Evolutionary conservation across 2,329 filamentous ascomycete species (phyloP).

Genomic region (Pseudocercospora vitis): DNA sequence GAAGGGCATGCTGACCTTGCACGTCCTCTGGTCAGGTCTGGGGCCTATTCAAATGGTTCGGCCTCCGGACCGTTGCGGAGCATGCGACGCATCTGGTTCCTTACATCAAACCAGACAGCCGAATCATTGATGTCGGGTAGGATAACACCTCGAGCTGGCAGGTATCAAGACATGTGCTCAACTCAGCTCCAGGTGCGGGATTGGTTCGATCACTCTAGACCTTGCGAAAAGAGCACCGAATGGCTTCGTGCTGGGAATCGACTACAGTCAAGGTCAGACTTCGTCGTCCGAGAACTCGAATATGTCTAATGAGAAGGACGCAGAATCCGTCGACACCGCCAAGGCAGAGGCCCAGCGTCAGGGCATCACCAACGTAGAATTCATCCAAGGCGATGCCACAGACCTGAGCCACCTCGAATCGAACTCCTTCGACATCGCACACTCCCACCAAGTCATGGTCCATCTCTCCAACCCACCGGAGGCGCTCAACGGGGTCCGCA

Average conservation of each 20-base stretch:
- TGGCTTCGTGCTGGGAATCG: slow-evolving; percentile 43
- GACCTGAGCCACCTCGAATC: slow-evolving; percentile 4
- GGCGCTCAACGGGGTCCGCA: slow-evolving; percentile 54
- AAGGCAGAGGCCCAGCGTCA: slow-evolving; percentile 7
- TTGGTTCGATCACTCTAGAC: slow-evolving; percentile 46
- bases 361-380: slow-evolving; percentile 17
- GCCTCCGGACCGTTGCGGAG: slow-evolving; percentile 45
- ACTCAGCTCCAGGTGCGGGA: slow-evolving; percentile 36
- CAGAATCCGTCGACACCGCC: slow-evolving; percentile 14
- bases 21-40: neutral
- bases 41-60: slow-evolving; percentile 2
- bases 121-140: slow-evolving; percentile 45
- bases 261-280: slow-evolving; percentile 33
- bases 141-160: neutral
- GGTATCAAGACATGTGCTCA: neutral
- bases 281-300: too few species aligned
- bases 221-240: slow-evolving; percentile 33
- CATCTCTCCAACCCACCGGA: slow-evolving; percentile 54
- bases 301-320: neutral
- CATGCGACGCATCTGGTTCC: slow-evolving; percentile 17
- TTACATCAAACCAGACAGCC: slow-evolving; percentile 31
- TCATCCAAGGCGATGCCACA: slow-evolving; percentile 13
- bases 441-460: slow-evolving; percentile 58
- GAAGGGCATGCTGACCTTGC: neutral
- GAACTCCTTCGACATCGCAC: slow-evolving; percentile 56